Evolutionary conservation across 225 moss, liverwort and hornwort genomes (phyloP), one percentile per base, ranked within the genome.

Genomic region (Sphagnum tenellum): DNA sequence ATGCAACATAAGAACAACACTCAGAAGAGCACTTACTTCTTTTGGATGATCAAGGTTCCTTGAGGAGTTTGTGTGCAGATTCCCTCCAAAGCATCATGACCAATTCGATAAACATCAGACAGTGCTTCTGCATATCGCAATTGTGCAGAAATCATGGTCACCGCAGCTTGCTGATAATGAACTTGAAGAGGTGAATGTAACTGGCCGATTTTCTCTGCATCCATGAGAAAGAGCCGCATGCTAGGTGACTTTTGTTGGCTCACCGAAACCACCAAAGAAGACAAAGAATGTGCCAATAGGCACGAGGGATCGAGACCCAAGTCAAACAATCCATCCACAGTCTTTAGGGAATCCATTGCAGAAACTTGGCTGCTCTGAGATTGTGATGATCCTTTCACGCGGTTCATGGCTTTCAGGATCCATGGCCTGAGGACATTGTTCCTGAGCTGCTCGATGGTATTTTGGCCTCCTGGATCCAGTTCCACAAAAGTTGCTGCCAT

Each of bases 151-250:
- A 84, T 80, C 72, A 77, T 70, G 50, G 46, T 60, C 46, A 75
- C 63, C 54, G 67, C 79, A 29, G 77, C 75, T 44, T 63, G 57
- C 63, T 61, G 79, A 60, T 70, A 84, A 12, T 80, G 72, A 60
- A 64, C 52, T 68, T 84, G 79, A 66, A 84, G 79, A 53, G 63
- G 77, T 56, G 77, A 72, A 50, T 84, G 75, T 65, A 84, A 65
- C n/a, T 68, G 68, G 46, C 74, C 55, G 54, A 73, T 77, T 66
- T 56, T 74, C 50, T 67, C 72, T 50, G 80, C 72, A 51, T 77
- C 80, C 8, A 65, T 67, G 59, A 84, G 77, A 64, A 80, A 84
- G 46, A 64, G 68, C 51, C 70, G 68, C 55, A 75, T 55, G 9
- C 77, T 74, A 46, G 66, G 68, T 4, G 79, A 80, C 52, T 75